Percentiles rank a stretch among this genome's conserved stretches.
Conservation (phyloP, 306 rosid species). For the Calophaca sinica region DNA sequence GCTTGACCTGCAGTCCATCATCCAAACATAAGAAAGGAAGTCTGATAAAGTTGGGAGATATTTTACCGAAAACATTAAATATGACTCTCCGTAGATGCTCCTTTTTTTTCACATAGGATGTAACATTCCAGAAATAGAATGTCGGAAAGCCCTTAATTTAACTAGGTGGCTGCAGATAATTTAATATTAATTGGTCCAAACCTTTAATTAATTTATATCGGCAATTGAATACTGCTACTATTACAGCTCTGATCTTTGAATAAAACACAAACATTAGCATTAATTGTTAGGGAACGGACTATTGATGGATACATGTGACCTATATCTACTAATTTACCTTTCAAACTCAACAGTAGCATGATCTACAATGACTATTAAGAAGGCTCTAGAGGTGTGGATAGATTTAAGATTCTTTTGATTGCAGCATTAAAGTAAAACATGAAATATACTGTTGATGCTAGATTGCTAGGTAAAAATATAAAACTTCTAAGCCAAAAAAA, state of each 20-base stretch:
- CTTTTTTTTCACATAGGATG: constrained; percentile 1
- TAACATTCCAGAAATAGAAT: not conserved
- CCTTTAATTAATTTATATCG: not conserved
- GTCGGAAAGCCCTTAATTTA: too few relatives aligned
- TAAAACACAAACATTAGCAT: constrained; percentile 6
- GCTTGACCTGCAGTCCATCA: constrained; percentile 64
- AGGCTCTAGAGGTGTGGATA: constrained; percentile 7
- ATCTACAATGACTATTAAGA: constrained; percentile 4
- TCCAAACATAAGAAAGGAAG: constrained; percentile 34
- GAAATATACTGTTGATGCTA: not conserved
- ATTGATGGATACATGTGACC: constrained; percentile 2
- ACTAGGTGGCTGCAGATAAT: not conserved
- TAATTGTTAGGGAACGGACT: constrained; percentile 7
- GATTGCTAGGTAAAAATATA: not conserved
- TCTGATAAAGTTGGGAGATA: constrained; percentile 23
- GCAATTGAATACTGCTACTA: not conserved
- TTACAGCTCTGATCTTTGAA: not conserved
- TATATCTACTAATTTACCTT: constrained; percentile 6
- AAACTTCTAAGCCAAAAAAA: constrained; percentile 11
- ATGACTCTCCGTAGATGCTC: constrained; percentile 6
- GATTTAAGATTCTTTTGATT: constrained; percentile 23
- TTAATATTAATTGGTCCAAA: not conserved
- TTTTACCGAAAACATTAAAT: constrained; percentile 17
- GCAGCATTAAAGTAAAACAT: not conserved
- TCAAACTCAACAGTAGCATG: constrained; percentile 34